phyloP scores from a whole-genome alignment of 1,139 yeast species.

The Entelexis sorbosivorans region DNA sequence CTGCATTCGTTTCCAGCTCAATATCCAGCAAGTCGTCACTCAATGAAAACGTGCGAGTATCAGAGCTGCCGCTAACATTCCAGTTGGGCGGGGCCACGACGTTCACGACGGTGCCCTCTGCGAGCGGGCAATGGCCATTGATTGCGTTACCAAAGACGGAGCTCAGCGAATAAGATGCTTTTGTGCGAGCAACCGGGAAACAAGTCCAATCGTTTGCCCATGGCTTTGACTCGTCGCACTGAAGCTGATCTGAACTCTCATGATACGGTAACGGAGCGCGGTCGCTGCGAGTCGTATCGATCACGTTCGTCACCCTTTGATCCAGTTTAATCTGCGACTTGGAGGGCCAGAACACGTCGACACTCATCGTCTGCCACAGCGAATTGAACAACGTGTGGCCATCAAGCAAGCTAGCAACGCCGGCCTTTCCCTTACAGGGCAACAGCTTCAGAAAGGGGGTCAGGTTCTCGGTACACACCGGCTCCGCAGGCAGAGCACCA shows the following conservation, averaged over 20 bases:
- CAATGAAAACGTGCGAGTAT: neutral
- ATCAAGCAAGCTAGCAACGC: slow-evolving; percentile 71
- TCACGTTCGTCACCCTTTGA: slow-evolving; percentile 63
- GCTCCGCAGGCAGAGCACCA: slow-evolving; percentile 90
- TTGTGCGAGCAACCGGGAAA: slow-evolving; percentile 45
- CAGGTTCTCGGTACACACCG: slow-evolving; percentile 91
- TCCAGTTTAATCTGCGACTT: slow-evolving; percentile 42
- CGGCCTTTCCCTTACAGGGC: slow-evolving; percentile 89
- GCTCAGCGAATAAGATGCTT: slow-evolving; percentile 41
- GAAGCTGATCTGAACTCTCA: slow-evolving; percentile 49
- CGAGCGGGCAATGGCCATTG: slow-evolving; percentile 51
- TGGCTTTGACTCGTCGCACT: slow-evolving; percentile 58
- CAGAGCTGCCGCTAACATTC: slow-evolving; percentile 15
- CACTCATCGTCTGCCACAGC: slow-evolving; percentile 87
- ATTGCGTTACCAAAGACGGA: slow-evolving; percentile 61
- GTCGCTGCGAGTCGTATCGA: slow-evolving; percentile 61
- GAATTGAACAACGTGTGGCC: slow-evolving; percentile 96
- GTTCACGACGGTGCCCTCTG: slow-evolving; percentile 25
- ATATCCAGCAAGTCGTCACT: slow-evolving; percentile 10
- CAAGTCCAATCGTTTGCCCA: slow-evolving; percentile 54
- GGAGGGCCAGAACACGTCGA: slow-evolving; percentile 50
- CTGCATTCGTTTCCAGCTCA: slow-evolving; percentile 26
- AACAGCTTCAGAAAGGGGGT: slow-evolving; percentile 84
- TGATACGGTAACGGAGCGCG: slow-evolving; percentile 77
- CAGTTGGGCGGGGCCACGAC: slow-evolving; percentile 28